A percentile compares a stretch with the other conserved stretches of the same genome.
phyloP scores from a whole-genome alignment of 2,329 filamentous ascomycete genomes.

The Hypocreales sp. region DNA sequence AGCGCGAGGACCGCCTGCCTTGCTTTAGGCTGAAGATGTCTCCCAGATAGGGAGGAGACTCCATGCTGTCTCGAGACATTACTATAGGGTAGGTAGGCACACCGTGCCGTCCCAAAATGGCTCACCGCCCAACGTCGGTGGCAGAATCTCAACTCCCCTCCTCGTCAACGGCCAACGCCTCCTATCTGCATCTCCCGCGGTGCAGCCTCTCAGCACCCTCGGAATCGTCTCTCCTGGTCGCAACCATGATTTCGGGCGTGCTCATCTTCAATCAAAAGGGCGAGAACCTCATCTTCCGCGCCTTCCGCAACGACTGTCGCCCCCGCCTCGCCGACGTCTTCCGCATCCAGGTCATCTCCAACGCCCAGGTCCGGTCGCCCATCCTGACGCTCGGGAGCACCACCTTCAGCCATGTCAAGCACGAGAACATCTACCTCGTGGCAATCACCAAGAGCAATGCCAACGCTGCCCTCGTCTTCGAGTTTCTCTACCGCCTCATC shows the following conservation, averaged over 20 bases:
- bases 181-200: too few relatives aligned
- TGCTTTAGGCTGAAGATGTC: too few relatives aligned
- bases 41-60: too few relatives aligned
- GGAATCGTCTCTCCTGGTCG: too few relatives aligned
- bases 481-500: conserved; percentile 90
- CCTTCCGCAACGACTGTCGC: conserved; percentile 96
- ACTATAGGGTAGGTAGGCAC: too few relatives aligned
- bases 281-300: conserved; percentile 98
- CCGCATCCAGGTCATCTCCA: conserved; percentile 98
- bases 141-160: too few relatives aligned
- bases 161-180: background rate
- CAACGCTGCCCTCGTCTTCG: conserved; percentile 94
- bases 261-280: conserved; percentile 99
- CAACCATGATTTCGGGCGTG: conserved; percentile 85
- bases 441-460: conserved; percentile 98
- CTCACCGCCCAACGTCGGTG: too few relatives aligned
- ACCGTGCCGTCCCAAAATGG: too few relatives aligned
- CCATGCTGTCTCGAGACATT: too few relatives aligned
- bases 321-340: conserved; percentile 97
- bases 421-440: conserved; percentile 97
- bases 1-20: too few relatives aligned
- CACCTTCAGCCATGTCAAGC: conserved; percentile 98
- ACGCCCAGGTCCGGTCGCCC: conserved; percentile 90
- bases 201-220: too few relatives aligned
- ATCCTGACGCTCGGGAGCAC: conserved; percentile 95